A percentile compares a stretch with the other conserved stretches of the same genome.
Conservation (phyloP, 768 basidiomycete species). For the Leucosporidium creatinivorum region DNA sequence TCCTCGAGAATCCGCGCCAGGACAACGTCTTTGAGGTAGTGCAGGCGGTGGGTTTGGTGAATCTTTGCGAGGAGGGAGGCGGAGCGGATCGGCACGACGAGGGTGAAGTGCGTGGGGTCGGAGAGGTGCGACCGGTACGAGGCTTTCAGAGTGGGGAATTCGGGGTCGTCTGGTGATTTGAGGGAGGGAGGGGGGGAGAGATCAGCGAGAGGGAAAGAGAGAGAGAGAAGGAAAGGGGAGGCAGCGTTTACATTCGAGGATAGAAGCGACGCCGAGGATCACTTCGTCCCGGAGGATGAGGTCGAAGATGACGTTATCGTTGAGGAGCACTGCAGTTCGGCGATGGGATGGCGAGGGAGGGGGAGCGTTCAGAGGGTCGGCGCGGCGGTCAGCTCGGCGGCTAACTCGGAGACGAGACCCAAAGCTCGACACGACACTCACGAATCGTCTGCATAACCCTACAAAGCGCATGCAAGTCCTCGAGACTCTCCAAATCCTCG, state of each 20-base stretch:
- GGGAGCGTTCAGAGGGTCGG: too few species aligned
- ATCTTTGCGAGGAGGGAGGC: constrained; percentile 71
- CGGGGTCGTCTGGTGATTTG: constrained; percentile 82
- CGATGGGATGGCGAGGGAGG: too few species aligned
- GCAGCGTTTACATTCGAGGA: constrained; percentile 78
- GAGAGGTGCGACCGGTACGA: constrained; percentile 91
- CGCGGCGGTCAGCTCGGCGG: too few species aligned
- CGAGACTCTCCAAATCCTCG: constrained; percentile 85
- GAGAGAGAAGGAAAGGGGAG: constrained; percentile 1
- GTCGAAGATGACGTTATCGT: constrained; percentile 90
- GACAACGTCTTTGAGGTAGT: constrained; percentile 96
- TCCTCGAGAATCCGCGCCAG: constrained; percentile 91
- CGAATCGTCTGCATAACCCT: constrained; percentile 89
- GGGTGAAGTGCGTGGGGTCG: constrained; percentile 72
- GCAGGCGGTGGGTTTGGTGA: constrained; percentile 92
- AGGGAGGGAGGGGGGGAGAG: constrained; percentile 19
- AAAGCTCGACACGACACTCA: too few species aligned
- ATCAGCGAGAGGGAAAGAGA: background rate
- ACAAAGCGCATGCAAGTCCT: constrained; percentile 83
- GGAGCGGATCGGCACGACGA: constrained; percentile 75
- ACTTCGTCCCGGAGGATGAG: constrained; percentile 87
- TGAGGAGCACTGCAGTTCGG: constrained; percentile 91
- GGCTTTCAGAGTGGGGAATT: constrained; percentile 92
- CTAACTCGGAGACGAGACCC: too few species aligned
- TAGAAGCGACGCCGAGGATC: constrained; percentile 86